A percentile compares a stretch with the other conserved stretches of the same genome.
Evolutionary conservation across 2,329 filamentous ascomycete genomes (phyloP).

Genomic region (Pseudogymnoascus sp.): DNA sequence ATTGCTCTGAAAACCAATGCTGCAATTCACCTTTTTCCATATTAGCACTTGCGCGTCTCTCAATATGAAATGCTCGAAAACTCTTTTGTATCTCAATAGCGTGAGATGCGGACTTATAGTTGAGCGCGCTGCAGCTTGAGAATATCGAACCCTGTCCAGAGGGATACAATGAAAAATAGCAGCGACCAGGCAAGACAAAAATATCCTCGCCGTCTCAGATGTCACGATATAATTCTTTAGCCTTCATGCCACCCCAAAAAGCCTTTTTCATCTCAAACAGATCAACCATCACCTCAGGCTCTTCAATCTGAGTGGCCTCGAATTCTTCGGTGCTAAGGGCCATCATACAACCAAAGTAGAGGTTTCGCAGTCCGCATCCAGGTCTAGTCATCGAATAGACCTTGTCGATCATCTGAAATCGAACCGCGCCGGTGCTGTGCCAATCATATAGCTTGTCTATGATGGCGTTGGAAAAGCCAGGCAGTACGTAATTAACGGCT

Average conservation of each 20-base stretch:
- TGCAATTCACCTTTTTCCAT: too few relatives aligned
- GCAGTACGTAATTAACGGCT: neutral
- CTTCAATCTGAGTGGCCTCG: neutral
- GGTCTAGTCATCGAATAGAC: neutral
- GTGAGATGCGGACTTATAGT: neutral
- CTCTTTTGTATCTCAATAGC: neutral
- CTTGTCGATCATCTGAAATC: neutral
- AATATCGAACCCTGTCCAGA: neutral
- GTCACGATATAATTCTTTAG: neutral
- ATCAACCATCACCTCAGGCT: neutral
- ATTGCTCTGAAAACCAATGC: neutral
- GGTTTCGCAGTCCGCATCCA: neutral
- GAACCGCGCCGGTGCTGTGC: neutral
- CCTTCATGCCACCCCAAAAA: neutral
- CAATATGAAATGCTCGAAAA: neutral
- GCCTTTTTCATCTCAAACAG: neutral
- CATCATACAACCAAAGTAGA: neutral
- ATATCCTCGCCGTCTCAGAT: neutral
- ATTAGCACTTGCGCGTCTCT: neutral
- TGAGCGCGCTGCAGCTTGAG: neutral
- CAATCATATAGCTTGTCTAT: neutral
- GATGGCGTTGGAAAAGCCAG: neutral
- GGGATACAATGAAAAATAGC: neutral
- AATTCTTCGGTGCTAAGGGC: neutral
- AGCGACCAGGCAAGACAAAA: neutral